Percentiles rank a stretch among this genome's conserved stretches.
Evolutionary conservation across 2,329 filamentous ascomycete species (phyloP).

Genomic region (Coniella lustricola): DNA sequence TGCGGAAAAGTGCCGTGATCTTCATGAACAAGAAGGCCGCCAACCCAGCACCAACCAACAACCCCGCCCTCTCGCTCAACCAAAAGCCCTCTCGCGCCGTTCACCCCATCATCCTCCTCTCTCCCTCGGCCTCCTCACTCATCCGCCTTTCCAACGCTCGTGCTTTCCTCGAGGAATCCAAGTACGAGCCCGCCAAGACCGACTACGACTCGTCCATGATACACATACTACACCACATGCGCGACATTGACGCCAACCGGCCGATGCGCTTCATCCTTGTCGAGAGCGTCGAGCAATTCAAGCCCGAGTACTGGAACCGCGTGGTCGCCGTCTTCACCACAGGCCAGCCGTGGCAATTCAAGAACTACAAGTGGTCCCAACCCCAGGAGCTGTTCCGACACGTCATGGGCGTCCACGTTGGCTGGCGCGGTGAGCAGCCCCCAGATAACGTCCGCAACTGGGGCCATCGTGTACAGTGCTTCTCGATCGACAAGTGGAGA

Average conservation of each 20-base stretch:
- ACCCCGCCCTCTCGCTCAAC: constrained; percentile 44
- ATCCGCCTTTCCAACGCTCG: constrained; percentile 95
- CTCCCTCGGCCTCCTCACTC: constrained; percentile 88
- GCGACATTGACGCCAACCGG: constrained; percentile 59
- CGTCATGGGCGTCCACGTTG: constrained; percentile 79
- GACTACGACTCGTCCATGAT: constrained; percentile 70
- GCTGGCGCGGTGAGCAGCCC: constrained; percentile 77
- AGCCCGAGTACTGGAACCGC: constrained; percentile 94
- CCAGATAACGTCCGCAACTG: constrained; percentile 75
- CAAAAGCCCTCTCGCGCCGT: constrained; percentile 47
- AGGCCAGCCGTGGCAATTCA: constrained; percentile 97
- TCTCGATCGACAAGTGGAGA: constrained; percentile 71
- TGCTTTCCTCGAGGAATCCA: constrained; percentile 79
- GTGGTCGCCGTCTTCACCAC: constrained; percentile 97
- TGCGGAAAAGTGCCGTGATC: constrained; percentile 74
- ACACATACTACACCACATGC: constrained; percentile 73
- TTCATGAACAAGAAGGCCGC: constrained; percentile 62
- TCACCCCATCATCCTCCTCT: constrained; percentile 92
- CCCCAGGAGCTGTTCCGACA: constrained; percentile 86
- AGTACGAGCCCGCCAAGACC: constrained; percentile 72
- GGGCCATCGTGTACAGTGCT: constrained; percentile 75
- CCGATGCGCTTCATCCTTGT: constrained; percentile 92
- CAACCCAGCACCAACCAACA: constrained; percentile 28
- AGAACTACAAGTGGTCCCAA: constrained; percentile 92
- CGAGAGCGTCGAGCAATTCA: constrained; percentile 88